Percentiles rank a stretch among this genome's conserved stretches.
Conservation (phyloP, 768 basidiomycete genomes). For the Boletus subcaerulescens region DNA sequence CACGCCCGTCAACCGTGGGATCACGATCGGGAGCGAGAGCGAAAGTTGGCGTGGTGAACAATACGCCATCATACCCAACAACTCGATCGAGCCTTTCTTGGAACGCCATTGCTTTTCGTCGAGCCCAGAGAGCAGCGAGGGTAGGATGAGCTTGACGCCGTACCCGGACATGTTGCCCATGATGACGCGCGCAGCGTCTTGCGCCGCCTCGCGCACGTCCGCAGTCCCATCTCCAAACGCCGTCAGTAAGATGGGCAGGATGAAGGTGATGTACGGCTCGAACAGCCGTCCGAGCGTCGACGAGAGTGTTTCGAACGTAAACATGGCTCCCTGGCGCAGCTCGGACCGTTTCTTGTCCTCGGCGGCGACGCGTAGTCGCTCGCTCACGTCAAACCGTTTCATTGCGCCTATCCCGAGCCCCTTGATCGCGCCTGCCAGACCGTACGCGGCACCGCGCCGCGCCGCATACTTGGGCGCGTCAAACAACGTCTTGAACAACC, state of each 20-base stretch:
- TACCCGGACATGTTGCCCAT: constrained; percentile 95
- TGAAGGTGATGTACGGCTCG: constrained; percentile 86
- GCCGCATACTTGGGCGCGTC: constrained; percentile 83
- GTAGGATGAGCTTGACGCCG: constrained; percentile 93
- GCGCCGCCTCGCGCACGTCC: constrained; percentile 91
- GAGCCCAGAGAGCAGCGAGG: constrained; percentile 81
- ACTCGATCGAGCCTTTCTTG: constrained; percentile 95
- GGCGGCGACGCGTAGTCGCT: constrained; percentile 65
- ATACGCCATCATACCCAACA: constrained; percentile 98
- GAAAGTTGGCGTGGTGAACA: constrained; percentile 95
- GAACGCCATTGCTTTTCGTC: constrained; percentile 99
- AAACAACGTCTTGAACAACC: constrained; percentile 74
- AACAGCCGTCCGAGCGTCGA: constrained; percentile 84
- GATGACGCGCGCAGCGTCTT: constrained; percentile 89
- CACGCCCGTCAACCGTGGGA: constrained; percentile 91
- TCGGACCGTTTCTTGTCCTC: constrained; percentile 91
- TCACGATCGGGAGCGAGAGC: constrained; percentile 91
- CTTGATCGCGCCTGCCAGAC: constrained; percentile 87
- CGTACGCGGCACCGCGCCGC: constrained; percentile 97
- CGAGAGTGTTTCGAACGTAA: constrained; percentile 91
- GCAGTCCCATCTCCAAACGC: constrained; percentile 82
- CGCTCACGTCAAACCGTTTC: constrained; percentile 80
- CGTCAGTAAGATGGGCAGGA: constrained; percentile 78
- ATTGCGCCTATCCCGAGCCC: constrained; percentile 86
- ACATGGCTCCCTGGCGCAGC: constrained; percentile 89